A percentile compares a stretch with the other conserved stretches of the same genome.
These are phyloP conservation scores for Colletotrichum somersetense DNA, from an alignment of 2,329 filamentous ascomycete genomes.

Conservation along the genomic window DNA sequence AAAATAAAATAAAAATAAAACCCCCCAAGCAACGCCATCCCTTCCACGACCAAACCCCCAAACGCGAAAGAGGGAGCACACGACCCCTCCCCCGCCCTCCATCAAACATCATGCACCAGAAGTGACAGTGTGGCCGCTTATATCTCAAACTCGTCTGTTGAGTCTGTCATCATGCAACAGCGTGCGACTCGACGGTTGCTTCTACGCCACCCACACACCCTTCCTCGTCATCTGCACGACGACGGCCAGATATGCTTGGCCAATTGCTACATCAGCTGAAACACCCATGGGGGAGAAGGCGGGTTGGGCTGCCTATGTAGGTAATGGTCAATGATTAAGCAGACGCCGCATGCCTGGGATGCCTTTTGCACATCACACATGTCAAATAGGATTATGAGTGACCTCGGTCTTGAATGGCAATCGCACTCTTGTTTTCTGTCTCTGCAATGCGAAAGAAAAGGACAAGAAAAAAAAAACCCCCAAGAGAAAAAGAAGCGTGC, in stretches of 20 bases:
- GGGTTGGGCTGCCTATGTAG: neutral
- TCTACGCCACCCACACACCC: neutral
- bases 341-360: neutral
- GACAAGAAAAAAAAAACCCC: neutral
- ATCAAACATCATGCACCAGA: neutral
- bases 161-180: neutral
- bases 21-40: neutral
- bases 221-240: neutral
- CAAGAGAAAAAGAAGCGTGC: constrained; percentile 6
- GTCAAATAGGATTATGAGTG: neutral
- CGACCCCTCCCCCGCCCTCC: no score
- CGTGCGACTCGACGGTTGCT: neutral
- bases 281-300: neutral
- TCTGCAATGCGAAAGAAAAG: constrained; percentile 35
- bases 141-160: neutral
- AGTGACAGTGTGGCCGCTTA: neutral
- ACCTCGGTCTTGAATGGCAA: constrained; percentile 1
- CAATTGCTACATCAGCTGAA: neutral
- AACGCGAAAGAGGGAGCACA: neutral
- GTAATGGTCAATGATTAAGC: neutral
- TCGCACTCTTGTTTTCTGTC: constrained; percentile 35
- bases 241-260: neutral
- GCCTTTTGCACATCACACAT: neutral
- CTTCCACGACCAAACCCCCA: neutral
- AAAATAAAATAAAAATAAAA: neutral